Conservation (phyloP, 345 rosid genomes). For the Salix udensis region DNA sequence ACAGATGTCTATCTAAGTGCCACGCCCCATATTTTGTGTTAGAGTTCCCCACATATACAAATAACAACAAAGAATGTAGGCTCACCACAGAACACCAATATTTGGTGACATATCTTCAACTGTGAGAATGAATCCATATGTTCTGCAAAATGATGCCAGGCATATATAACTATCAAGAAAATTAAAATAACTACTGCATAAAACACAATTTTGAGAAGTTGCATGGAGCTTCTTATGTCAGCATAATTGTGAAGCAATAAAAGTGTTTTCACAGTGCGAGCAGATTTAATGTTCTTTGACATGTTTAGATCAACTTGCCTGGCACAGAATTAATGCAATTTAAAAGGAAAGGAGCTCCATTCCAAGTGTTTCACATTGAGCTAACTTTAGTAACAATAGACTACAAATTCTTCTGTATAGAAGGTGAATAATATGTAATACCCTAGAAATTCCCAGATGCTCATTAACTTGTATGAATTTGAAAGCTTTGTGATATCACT, state of each 20-base stretch:
- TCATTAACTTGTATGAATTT: too few species aligned
- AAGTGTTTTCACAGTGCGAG: not conserved
- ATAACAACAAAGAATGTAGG: not conserved
- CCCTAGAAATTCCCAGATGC: too few species aligned
- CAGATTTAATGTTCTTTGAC: not conserved
- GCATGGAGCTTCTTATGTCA: not conserved
- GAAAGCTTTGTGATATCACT: not conserved
- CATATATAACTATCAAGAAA: not conserved
- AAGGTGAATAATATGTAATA: too few species aligned
- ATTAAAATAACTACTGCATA: not conserved
- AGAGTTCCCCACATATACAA: not conserved
- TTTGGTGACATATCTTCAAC: conserved; percentile 93
- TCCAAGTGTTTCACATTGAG: not conserved
- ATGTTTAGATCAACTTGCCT: not conserved
- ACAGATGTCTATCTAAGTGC: not conserved
- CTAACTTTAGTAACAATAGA: not conserved
- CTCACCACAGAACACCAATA: conserved; percentile 89
- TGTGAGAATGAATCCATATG: conserved; percentile 89
- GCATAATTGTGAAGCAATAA: conserved; percentile 1
- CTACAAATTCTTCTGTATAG: too few species aligned
- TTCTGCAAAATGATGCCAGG: conserved; percentile 44
- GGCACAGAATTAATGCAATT: not conserved
- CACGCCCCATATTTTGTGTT: not conserved
- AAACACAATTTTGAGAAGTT: not conserved
- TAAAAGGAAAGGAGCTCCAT: not conserved